phyloP scores from a whole-genome alignment of 2,329 filamentous ascomycete genomes.

The Mollisiaceae sp. region DNA sequence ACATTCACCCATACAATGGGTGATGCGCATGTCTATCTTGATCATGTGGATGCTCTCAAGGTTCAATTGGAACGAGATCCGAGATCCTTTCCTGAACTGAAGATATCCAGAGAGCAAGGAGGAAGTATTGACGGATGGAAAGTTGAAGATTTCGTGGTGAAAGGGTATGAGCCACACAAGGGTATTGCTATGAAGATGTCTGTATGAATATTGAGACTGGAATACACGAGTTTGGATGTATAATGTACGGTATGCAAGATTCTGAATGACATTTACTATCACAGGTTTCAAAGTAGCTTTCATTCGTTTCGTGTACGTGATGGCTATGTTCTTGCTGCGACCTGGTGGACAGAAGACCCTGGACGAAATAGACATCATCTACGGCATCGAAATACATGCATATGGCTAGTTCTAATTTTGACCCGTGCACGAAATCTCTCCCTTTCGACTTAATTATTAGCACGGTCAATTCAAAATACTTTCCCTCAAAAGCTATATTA shows the following conservation, averaged over 20 bases:
- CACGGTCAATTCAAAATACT: too few species aligned
- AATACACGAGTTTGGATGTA: not conserved
- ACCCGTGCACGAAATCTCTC: too few species aligned
- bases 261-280: not conserved
- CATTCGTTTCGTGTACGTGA: not conserved
- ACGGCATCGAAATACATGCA: too few species aligned
- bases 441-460: too few species aligned
- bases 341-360: too few species aligned
- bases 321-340: not conserved
- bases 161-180: conserved; percentile 90
- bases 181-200: conserved; percentile 99
- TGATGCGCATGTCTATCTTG: conserved; percentile 94
- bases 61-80: conserved; percentile 83
- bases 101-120: conserved; percentile 70
- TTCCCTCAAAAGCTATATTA: too few species aligned
- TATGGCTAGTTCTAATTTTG: too few species aligned
- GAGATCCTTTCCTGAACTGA: conserved; percentile 77
- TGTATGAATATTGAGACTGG: conserved; percentile 52
- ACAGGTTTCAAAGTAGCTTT: not conserved
- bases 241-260: not conserved
- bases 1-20: conserved; percentile 95
- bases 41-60: conserved; percentile 87
- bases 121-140: conserved; percentile 90
- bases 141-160: conserved; percentile 83
- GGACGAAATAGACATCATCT: too few species aligned